A percentile compares a stretch with the other conserved stretches of the same genome.
These are phyloP conservation scores for Starmerella lactis-condensi DNA, from an alignment of 805 yeast genomes.

Conservation along the genomic window DNA sequence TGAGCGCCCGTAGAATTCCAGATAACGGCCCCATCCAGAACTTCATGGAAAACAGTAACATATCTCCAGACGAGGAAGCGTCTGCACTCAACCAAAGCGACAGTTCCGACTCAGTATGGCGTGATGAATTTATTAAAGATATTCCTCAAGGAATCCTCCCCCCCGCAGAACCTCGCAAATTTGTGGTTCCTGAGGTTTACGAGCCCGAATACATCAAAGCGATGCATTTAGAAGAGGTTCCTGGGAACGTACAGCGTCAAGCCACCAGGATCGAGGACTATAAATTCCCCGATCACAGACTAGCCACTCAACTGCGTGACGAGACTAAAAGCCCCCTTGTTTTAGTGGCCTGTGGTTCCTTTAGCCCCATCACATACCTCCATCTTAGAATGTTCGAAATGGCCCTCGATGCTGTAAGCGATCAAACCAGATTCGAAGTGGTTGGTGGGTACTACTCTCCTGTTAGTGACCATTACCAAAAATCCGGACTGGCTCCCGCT, in stretches of 20 bases:
- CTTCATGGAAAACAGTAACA: slow-evolving; percentile 9
- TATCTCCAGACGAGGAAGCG: slow-evolving; percentile 7
- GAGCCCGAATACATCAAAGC: slow-evolving; percentile 26
- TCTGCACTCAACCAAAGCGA: slow-evolving; percentile 4
- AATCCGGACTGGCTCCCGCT: slow-evolving; percentile 80
- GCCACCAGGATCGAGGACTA: slow-evolving; percentile 53
- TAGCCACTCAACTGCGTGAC: slow-evolving; percentile 50
- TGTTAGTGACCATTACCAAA: slow-evolving; percentile 72
- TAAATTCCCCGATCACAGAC: slow-evolving; percentile 71
- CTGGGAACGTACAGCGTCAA: slow-evolving; percentile 81
- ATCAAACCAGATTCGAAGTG: slow-evolving; percentile 84
- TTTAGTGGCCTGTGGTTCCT: slow-evolving; percentile 92
- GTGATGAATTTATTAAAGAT: slow-evolving; percentile 8
- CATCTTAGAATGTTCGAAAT: slow-evolving; percentile 96
- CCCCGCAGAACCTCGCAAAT: slow-evolving; percentile 18
- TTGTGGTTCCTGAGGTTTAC: slow-evolving; percentile 18
- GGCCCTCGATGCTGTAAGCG: slow-evolving; percentile 88
- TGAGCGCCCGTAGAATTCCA: slow-evolving; percentile 23
- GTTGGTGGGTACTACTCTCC: slow-evolving; percentile 95
- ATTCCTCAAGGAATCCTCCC: slow-evolving; percentile 17
- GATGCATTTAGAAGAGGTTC: slow-evolving; percentile 93
- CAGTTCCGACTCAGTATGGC: slow-evolving; percentile 2
- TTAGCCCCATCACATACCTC: slow-evolving; percentile 84
- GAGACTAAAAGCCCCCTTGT: slow-evolving; percentile 74
- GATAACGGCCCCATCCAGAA: slow-evolving; percentile 17